Evolutionary conservation across 192 early-diverging fungal genomes (phyloP), one percentile per base, ranked within the genome.

Genomic region (Linnemannia elongata): DNA sequence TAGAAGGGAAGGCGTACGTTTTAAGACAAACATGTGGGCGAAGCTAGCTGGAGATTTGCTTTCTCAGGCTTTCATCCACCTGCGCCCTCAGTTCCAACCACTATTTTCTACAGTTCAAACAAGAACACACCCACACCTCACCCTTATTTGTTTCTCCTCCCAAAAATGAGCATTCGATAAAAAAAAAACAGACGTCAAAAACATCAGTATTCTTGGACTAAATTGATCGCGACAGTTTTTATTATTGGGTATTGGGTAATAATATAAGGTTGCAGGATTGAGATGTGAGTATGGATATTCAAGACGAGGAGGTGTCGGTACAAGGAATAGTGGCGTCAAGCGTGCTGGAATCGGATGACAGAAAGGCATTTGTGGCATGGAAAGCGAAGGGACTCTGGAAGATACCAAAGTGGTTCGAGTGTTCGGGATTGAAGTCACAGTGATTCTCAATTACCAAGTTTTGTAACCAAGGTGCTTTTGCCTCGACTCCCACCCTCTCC

Each of bases 371-470:
- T 1, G 55, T 60, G 42, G 81, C 81, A 57, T 36, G 24, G 69
- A 71, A 24, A 9, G 74, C 66, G 72, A 82, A 82, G 12, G 74
- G 45, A 15, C 63, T 68, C 27, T 54, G 74, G 41, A 82, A 82
- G 69, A 82, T 66, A 2, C 45, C 69, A 44, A 72, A 71, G 22
- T 82, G 81, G 52, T 76, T 72, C 10, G 75, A 52, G 30, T 82
- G 54, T 8, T 60, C 42, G 17, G 54, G 27, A 60, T 35, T 36
- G 17, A 22, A 0, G 17, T 13, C 45, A 38, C 81, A 82, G 33
- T 82, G 52, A 41, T 82, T 75, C 36, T 82, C 81, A 6, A 76
- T 20, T 10, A 82, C 30, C 45, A 82, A 35, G 57, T 80, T 80
- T 54, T 80, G 70, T 27, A 72, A 74, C 47, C 1, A 10, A 10